Conservation (phyloP, 2,329 filamentous ascomycete species). For the Helotiales sp. region DNA sequence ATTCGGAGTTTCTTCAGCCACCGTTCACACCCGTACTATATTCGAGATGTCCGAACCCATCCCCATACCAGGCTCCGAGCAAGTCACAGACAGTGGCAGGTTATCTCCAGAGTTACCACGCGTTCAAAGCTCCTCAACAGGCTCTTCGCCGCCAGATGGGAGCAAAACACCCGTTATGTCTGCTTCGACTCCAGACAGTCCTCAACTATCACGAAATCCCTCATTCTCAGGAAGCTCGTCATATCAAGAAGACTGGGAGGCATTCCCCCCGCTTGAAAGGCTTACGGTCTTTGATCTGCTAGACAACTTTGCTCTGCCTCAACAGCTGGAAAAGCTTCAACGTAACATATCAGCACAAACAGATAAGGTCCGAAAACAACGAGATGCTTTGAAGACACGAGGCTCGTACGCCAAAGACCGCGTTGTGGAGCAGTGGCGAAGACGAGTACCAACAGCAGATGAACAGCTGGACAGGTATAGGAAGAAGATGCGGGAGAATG, state of each 20-base stretch:
- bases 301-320: conserved; percentile 89
- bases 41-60: conserved; percentile 53
- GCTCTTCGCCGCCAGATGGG: conserved; percentile 52
- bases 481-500: conserved; percentile 82
- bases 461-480: conserved; percentile 92
- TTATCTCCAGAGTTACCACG: conserved; percentile 34
- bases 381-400: conserved; percentile 77
- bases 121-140: conserved; percentile 48
- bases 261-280: conserved; percentile 85
- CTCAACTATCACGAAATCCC: conserved; percentile 71
- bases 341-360: conserved; percentile 81
- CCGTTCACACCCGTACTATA: conserved; percentile 45
- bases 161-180: conserved; percentile 58
- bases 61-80: conserved; percentile 42
- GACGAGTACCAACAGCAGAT: conserved; percentile 82
- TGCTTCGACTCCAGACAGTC: conserved; percentile 53
- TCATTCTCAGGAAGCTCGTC: conserved; percentile 85
- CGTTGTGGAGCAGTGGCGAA: conserved; percentile 91
- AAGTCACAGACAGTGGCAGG: conserved; percentile 27
- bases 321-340: conserved; percentile 90
- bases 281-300: conserved; percentile 91
- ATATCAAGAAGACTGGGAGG: conserved; percentile 89
- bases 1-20: conserved; percentile 47
- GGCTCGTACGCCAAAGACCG: conserved; percentile 82
- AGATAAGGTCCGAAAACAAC: conserved; percentile 81